Evolutionary conservation across 2,329 filamentous ascomycete species (phyloP).

Genomic region (Fusarium coicis): DNA sequence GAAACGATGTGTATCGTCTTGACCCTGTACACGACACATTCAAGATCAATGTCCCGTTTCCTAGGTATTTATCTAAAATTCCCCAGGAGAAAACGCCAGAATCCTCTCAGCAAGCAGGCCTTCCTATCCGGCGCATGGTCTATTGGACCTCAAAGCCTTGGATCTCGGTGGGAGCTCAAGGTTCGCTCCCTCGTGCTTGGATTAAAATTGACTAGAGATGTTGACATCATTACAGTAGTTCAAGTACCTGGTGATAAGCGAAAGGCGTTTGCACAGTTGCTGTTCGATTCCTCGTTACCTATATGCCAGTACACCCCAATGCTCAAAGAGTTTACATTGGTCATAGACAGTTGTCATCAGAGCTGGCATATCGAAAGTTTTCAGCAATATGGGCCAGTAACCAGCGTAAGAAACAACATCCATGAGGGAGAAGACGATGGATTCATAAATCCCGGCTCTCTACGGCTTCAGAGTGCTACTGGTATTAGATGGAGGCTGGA

Average conservation of each 20-base stretch:
- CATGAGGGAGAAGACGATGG: too few species aligned
- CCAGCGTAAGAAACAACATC: not conserved
- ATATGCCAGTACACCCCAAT: not conserved
- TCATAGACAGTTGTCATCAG: fast-evolving
- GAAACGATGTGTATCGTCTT: not conserved
- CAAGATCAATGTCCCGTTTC: not conserved
- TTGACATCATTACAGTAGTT: not conserved
- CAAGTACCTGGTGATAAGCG: fast-evolving
- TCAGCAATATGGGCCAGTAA: not conserved
- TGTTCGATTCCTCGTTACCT: not conserved
- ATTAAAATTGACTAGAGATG: not conserved
- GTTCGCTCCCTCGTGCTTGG: not conserved
- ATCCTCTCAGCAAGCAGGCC: not conserved
- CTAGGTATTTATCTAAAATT: not conserved
- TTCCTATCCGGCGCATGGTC: not conserved
- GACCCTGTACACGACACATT: not conserved
- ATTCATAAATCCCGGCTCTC: too few species aligned
- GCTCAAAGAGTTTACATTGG: not conserved
- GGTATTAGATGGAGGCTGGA: not conserved
- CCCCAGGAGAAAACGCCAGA: fast-evolving
- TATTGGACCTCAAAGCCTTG: fast-evolving
- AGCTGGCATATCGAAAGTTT: not conserved
- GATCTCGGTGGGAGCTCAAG: not conserved
- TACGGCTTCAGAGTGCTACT: not conserved
- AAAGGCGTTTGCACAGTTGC: fast-evolving